Conservation (phyloP, 768 basidiomycete genomes). For the Pulveroboletus ravenelii region DNA sequence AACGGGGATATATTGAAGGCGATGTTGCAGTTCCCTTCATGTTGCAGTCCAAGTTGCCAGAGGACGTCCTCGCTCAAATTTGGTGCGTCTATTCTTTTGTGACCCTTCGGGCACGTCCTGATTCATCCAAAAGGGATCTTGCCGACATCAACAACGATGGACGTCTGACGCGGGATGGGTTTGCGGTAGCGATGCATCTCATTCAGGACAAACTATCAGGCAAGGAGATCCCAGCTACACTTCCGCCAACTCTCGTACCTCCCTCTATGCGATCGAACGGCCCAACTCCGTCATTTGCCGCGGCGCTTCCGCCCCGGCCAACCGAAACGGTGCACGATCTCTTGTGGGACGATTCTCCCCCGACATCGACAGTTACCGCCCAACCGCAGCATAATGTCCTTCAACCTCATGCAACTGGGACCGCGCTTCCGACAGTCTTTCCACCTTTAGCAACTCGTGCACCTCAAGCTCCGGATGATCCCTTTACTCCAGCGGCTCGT, state of each 20-base stretch:
- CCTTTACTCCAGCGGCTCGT: constrained; percentile 41
- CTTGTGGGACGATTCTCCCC: constrained; percentile 53
- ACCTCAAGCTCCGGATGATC: constrained; percentile 36
- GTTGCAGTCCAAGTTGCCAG: constrained; percentile 80
- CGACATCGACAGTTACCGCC: constrained; percentile 35
- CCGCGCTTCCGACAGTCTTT: constrained; percentile 24
- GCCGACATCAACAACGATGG: constrained; percentile 88
- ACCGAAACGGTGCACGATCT: constrained; percentile 41
- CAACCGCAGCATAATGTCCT: constrained; percentile 23
- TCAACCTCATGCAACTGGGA: constrained; percentile 38
- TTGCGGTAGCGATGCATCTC: constrained; percentile 92
- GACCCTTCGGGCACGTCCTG: neutral
- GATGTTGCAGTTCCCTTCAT: constrained; percentile 95
- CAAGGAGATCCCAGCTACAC: constrained; percentile 61
- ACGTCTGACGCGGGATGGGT: constrained; percentile 80
- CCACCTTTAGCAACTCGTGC: constrained; percentile 26
- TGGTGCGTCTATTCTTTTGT: constrained; percentile 55
- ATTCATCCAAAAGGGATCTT: constrained; percentile 66
- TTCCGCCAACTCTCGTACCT: constrained; percentile 76
- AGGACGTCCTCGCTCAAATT: constrained; percentile 80
- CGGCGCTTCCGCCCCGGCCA: constrained; percentile 34
- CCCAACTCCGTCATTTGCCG: constrained; percentile 35
- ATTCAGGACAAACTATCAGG: constrained; percentile 85
- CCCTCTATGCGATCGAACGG: constrained; percentile 62
- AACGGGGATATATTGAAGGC: constrained; percentile 80